phyloP scores from a whole-genome alignment of 2,329 filamentous ascomycete species.

The Coniochaeta pulveracea region DNA sequence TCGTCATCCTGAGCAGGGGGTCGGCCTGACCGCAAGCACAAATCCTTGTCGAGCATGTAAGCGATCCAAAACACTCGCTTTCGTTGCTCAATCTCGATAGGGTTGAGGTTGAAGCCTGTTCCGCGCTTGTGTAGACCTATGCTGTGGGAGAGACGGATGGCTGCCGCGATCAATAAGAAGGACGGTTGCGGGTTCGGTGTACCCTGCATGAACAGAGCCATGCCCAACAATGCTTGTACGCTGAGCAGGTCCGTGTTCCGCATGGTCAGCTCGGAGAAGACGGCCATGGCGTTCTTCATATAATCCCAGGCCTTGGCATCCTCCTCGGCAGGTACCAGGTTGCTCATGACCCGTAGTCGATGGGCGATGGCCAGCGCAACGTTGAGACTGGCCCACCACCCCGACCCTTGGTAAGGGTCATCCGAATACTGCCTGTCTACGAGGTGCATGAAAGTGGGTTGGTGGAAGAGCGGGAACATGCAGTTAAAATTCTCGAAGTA shows the following conservation, averaged over 20 bases:
- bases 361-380: conserved; percentile 89
- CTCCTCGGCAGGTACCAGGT: conserved; percentile 79
- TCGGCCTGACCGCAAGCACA: conserved; percentile 46
- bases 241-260: conserved; percentile 91
- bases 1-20: conserved; percentile 53
- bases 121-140: conserved; percentile 93
- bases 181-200: conserved; percentile 94
- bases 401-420: conserved; percentile 87
- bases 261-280: conserved; percentile 87
- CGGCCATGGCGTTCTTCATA: conserved; percentile 91
- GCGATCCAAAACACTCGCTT: conserved; percentile 57
- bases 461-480: conserved; percentile 95
- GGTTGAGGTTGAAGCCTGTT: conserved; percentile 85
- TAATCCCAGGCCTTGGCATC: conserved; percentile 93
- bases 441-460: conserved; percentile 96
- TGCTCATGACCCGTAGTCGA: conserved; percentile 88
- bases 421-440: conserved; percentile 88
- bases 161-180: conserved; percentile 82
- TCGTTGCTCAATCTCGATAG: conserved; percentile 84
- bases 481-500: conserved; percentile 99
- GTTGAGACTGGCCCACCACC: conserved; percentile 98
- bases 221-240: conserved; percentile 86
- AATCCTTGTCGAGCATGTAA: conserved; percentile 54
- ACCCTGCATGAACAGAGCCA: conserved; percentile 89
- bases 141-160: conserved; percentile 81